Percentiles rank a stretch among this genome's conserved stretches.
Conservation (phyloP, 805 yeast genomes). For the Yarrowia sp. region DNA sequence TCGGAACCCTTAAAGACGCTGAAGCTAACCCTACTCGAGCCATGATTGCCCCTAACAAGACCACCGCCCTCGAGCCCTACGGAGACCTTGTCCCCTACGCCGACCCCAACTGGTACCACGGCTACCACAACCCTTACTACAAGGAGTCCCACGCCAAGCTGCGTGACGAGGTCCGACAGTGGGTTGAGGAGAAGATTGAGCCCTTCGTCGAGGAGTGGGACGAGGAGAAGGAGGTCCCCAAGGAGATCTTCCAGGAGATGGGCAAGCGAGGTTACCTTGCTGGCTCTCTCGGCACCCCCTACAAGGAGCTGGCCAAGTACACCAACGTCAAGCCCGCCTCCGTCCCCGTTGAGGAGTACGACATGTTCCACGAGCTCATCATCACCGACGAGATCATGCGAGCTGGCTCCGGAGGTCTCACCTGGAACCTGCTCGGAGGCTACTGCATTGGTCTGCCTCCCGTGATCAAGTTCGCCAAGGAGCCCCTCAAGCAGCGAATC, state of each 20-base stretch:
- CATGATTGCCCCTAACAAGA: constrained; percentile 26
- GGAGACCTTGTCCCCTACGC: constrained; percentile 40
- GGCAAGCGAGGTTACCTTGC: constrained; percentile 43
- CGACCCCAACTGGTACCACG: constrained; percentile 44
- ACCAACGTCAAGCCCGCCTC: constrained; percentile 38
- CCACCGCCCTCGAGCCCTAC: constrained; percentile 29
- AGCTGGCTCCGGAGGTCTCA: constrained; percentile 43
- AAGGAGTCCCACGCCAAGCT: constrained; percentile 43
- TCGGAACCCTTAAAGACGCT: constrained; percentile 32
- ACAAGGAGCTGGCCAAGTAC: constrained; percentile 39
- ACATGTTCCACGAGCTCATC: constrained; percentile 42
- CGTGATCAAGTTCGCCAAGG: constrained; percentile 38
- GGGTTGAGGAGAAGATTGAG: constrained; percentile 40
- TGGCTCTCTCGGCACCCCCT: constrained; percentile 40
- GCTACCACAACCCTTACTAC: constrained; percentile 40
- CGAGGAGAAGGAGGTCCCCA: constrained; percentile 39
- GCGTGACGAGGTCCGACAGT: constrained; percentile 42
- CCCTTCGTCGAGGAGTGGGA: constrained; percentile 47
- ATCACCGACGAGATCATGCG: constrained; percentile 42
- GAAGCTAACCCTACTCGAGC: constrained; percentile 29
- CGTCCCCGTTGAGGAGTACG: constrained; percentile 42
- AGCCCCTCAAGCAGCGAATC: constrained; percentile 38
- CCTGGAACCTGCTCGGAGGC: constrained; percentile 44
- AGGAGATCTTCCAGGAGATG: constrained; percentile 37
- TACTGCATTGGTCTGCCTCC: constrained; percentile 44